These are phyloP conservation scores for Cordyceps pruinosa DNA, from an alignment of 2,329 filamentous ascomycete genomes.

Conservation along the genomic window DNA sequence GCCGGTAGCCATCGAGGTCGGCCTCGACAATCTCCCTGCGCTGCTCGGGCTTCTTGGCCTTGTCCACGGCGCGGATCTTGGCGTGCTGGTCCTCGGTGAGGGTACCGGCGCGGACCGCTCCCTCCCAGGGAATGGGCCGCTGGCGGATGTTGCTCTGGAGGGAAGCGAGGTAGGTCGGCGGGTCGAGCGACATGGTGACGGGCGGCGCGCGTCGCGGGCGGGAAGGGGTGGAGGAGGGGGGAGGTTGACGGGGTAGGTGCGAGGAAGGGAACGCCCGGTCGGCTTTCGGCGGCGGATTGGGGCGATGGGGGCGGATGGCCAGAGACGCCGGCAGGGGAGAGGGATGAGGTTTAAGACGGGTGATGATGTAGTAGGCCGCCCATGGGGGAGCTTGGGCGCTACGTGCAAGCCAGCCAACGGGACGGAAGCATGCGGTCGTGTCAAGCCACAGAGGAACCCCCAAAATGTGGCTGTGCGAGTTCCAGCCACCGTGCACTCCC, in stretches of 20 bases:
- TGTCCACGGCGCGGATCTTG: conserved; percentile 95
- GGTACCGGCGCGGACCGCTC: conserved; percentile 85
- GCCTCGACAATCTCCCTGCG: conserved; percentile 73
- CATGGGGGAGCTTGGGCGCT: neutral
- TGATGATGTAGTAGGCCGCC: conserved; percentile 27
- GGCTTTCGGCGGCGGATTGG: conserved; percentile 9
- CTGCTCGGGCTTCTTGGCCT: conserved; percentile 80
- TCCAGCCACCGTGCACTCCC: neutral
- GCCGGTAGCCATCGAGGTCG: conserved; percentile 72
- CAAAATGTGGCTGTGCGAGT: neutral
- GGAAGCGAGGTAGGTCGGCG: conserved; percentile 75
- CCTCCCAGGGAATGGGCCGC: conserved; percentile 95
- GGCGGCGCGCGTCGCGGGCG: conserved; percentile 20
- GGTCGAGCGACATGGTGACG: conserved; percentile 75
- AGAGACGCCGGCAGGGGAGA: conserved; percentile 12
- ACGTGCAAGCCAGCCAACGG: neutral
- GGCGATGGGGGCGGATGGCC: conserved; percentile 11
- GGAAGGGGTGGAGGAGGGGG: neutral
- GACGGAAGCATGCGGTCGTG: neutral
- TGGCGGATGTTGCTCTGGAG: conserved; percentile 96
- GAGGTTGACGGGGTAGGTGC: conserved; percentile 6
- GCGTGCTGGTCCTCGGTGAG: conserved; percentile 90
- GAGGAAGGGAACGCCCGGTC: conserved; percentile 5
- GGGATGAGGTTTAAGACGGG: conserved; percentile 19
- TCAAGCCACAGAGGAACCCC: conserved; percentile 10